phyloP scores from a whole-genome alignment of 192 early-diverging fungal species.

The Coemansia sp. region DNA sequence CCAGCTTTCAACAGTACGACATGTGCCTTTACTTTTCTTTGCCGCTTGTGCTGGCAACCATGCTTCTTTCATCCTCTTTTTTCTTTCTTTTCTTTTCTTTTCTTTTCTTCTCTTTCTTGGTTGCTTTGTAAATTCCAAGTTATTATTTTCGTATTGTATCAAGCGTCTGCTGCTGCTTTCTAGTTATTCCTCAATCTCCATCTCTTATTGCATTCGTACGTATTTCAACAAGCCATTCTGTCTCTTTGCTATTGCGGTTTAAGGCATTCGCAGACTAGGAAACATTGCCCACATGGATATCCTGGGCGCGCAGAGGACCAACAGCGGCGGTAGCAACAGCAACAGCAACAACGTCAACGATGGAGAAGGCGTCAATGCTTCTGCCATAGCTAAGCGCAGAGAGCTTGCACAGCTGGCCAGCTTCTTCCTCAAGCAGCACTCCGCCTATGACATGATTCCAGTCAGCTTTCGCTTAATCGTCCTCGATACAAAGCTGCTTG shows the following conservation, averaged over 20 bases:
- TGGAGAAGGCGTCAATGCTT: conserved; percentile 12
- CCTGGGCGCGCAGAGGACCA: conserved; percentile 14
- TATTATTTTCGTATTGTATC: conserved; percentile 1
- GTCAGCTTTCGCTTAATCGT: conserved; percentile 89
- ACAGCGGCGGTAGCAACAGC: neutral
- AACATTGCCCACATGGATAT: conserved; percentile 31
- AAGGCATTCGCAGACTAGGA: neutral
- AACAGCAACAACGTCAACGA: neutral
- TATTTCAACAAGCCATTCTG: conserved; percentile 3
- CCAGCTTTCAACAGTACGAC: neutral
- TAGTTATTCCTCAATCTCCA: conserved; percentile 2
- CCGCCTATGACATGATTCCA: conserved; percentile 88
- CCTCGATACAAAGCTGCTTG: conserved; percentile 83
- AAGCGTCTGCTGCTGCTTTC: conserved; percentile 10
- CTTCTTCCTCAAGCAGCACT: conserved; percentile 76
- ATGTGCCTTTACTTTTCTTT: neutral
- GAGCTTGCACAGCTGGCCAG: conserved; percentile 54
- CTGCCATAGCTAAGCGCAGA: conserved; percentile 35
- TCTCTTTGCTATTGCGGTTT: neutral
- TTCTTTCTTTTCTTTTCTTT: neutral
- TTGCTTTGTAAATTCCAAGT: neutral
- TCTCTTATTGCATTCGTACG: neutral
- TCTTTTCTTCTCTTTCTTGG: neutral
- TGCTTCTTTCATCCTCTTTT: neutral
- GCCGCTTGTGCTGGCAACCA: neutral